Evolutionary conservation across 768 basidiomycete genomes (phyloP), one percentile per base, ranked within the genome.

Genomic region (Heimioporus sp.): DNA sequence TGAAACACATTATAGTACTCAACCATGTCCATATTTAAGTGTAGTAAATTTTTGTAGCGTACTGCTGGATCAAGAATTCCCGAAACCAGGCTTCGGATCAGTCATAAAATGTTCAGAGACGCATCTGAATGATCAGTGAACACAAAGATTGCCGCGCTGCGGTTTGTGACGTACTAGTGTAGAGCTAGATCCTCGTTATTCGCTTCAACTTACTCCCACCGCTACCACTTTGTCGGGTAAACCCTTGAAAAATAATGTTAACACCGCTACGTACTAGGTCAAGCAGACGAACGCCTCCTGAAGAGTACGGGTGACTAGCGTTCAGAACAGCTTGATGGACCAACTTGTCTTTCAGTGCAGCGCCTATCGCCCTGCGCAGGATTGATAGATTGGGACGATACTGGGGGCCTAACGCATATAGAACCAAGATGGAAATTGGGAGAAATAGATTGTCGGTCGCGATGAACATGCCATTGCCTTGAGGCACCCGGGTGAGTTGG

Each of bases 31-130:
- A 34, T 32, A 34, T 17, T 35, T 24, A 24, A 24, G 28, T 42
- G 43, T 32, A 17, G 45, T n/a, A 40, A 37, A 45, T 7, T 21
- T 21, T 7, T 28, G 51, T 59, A 62, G 30, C 38, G 53, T 31
- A 56, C 48, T 24, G 65, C 54, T 2, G 56, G 21, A 11, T 56
- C 48, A 36, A 56, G 52, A 39, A 55, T 34, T 41, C 36, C 56
- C 56, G 13, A 49, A 47, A n/a, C 43, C 44, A 63, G 63, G 62
- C 4, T 59, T 62, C 4, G 63, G 49, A 28, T 65, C 63, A 17
- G 34, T 17, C 15, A 45, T 3, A 10, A 34, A 43, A 53, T 48
- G 51, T 10, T 60, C 51, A 24, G 53, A 53, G 43, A 59, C n/a
- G 17, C 60, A 58, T 24, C 53, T 40, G 35, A 28, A 5, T 62